These are phyloP conservation scores for Phlebiopsis flavidoalba DNA, from an alignment of 768 basidiomycete species.

Conservation along the genomic window DNA sequence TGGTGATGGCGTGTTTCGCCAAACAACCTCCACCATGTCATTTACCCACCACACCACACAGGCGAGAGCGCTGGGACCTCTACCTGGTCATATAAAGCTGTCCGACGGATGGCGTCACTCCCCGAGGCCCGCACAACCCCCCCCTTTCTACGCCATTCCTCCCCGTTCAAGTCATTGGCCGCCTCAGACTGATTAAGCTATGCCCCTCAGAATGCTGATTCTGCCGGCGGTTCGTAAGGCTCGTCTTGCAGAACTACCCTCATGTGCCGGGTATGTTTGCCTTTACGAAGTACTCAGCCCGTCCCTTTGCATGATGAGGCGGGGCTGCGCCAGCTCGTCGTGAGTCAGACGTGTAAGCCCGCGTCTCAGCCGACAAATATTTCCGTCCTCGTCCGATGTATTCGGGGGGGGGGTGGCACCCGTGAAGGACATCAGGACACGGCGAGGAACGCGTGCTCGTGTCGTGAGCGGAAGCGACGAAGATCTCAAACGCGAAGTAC, in stretches of 20 bases:
- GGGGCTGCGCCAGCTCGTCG: slow-evolving; percentile 49
- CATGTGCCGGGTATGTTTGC: slow-evolving; percentile 14
- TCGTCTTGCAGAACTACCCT: slow-evolving; percentile 20
- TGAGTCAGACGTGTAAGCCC: slow-evolving; percentile 43
- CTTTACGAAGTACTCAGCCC: slow-evolving; percentile 43
- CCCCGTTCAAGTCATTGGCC: too few species aligned
- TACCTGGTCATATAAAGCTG: too few species aligned
- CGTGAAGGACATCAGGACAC: slow-evolving; percentile 39
- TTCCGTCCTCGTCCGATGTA: slow-evolving; percentile 58
- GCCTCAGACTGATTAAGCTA: slow-evolving; percentile 2
- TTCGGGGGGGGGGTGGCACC: too few species aligned
- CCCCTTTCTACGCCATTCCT: too few species aligned
- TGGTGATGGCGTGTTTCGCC: too few species aligned
- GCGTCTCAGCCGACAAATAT: slow-evolving; percentile 40
- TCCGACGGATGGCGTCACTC: too few species aligned
- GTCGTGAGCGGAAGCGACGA: slow-evolving; percentile 39
- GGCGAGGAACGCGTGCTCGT: slow-evolving; percentile 46
- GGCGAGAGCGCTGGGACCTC: too few species aligned
- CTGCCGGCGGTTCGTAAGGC: slow-evolving; percentile 22
- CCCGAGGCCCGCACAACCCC: too few species aligned
- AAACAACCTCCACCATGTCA: too few species aligned
- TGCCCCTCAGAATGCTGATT: slow-evolving; percentile 26
- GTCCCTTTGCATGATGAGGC: slow-evolving; percentile 54
- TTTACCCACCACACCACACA: too few species aligned
- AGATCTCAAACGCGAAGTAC: slow-evolving; percentile 42